Conservation (phyloP, 2,329 filamentous ascomycete genomes). For the Microcyclosporella mali region DNA sequence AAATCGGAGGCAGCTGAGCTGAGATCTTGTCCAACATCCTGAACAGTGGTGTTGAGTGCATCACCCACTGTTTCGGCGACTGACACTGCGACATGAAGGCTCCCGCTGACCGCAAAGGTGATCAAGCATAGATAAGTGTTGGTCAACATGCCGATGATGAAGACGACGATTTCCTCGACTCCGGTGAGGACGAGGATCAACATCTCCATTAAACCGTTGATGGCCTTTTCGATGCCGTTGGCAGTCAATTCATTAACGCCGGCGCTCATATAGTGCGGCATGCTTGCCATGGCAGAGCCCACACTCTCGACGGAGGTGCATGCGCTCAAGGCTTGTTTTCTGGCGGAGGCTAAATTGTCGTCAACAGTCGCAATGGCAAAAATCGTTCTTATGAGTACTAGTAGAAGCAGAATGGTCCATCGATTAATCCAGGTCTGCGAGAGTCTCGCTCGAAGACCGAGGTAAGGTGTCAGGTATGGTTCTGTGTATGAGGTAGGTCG, state of each 20-base stretch:
- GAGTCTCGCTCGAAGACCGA: constrained; percentile 79
- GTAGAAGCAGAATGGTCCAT: constrained; percentile 85
- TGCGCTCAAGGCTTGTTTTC: constrained; percentile 74
- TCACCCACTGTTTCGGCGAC: constrained; percentile 56
- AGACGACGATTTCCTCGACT: constrained; percentile 81
- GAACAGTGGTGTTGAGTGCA: constrained; percentile 55
- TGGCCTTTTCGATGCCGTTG: constrained; percentile 69
- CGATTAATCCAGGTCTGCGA: constrained; percentile 97
- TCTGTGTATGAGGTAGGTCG: constrained; percentile 56
- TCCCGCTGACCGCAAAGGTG: constrained; percentile 73
- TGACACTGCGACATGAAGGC: constrained; percentile 62
- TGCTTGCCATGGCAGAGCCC: constrained; percentile 92
- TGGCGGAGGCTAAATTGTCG: constrained; percentile 67
- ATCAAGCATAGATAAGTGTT: constrained; percentile 87
- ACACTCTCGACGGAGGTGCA: constrained; percentile 89
- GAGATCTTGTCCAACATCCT: constrained; percentile 52
- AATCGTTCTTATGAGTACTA: constrained; percentile 76
- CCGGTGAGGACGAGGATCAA: constrained; percentile 73
- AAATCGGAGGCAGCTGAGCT: constrained; percentile 39
- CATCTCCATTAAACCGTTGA: constrained; percentile 72
- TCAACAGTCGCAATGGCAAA: constrained; percentile 68
- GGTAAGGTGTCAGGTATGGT: constrained; percentile 77
- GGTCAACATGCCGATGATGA: constrained; percentile 86
- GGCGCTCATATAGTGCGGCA: constrained; percentile 88
- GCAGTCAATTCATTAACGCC: constrained; percentile 86